phyloP scores from a whole-genome alignment of 2,329 filamentous ascomycete genomes.

The Herpotrichia juniperi region DNA sequence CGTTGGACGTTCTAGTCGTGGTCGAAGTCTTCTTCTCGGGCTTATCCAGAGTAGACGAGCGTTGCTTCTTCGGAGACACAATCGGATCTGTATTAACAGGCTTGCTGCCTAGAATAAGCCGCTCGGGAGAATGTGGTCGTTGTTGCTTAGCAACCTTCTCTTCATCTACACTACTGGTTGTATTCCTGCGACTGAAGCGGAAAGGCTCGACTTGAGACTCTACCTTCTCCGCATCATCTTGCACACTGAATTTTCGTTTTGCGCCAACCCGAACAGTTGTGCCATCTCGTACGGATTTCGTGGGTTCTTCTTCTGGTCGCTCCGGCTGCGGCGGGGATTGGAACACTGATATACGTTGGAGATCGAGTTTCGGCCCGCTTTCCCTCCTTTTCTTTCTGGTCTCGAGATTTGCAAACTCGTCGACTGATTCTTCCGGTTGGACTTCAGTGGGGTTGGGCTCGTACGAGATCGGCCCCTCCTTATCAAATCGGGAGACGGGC shows the following conservation, averaged over 20 bases:
- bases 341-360: constrained; percentile 51
- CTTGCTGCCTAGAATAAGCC: constrained; percentile 53
- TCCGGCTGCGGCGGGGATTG: constrained; percentile 45
- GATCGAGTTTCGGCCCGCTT: constrained; percentile 52
- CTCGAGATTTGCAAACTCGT: constrained; percentile 56
- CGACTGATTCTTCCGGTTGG: constrained; percentile 34
- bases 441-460: constrained; percentile 39
- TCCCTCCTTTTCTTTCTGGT: constrained; percentile 60
- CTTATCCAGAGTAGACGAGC: constrained; percentile 31
- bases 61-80: constrained; percentile 50
- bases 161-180: constrained; percentile 23
- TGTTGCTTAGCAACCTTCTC: constrained; percentile 23
- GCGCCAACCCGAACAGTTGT: constrained; percentile 53
- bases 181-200: constrained; percentile 51
- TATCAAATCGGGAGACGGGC: constrained; percentile 59
- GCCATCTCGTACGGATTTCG: constrained; percentile 45
- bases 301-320: constrained; percentile 30
- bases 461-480: constrained; percentile 55
- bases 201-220: constrained; percentile 49
- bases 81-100: constrained; percentile 56
- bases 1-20: constrained; percentile 22
- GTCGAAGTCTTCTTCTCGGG: constrained; percentile 33
- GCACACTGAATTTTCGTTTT: constrained; percentile 63
- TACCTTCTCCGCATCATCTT: constrained; percentile 55
- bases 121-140: constrained; percentile 25